phyloP scores from a whole-genome alignment of 305 asterid species.

The Fraxinus latifolia region DNA sequence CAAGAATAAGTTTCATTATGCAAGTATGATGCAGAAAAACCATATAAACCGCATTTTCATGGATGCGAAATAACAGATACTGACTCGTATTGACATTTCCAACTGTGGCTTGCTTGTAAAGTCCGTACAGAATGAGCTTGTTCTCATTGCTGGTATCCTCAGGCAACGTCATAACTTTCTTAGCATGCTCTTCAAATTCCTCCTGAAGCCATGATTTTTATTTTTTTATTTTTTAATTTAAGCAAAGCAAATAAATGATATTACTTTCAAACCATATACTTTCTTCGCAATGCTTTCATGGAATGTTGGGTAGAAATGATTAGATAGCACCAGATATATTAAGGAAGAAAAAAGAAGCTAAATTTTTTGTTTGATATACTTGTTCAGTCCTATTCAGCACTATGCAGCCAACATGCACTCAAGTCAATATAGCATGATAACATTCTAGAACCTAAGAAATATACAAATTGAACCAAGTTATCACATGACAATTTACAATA shows the following conservation, averaged over 20 bases:
- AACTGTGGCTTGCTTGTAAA: slow-evolving; percentile 72
- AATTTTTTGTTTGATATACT: neutral
- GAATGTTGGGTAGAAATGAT: neutral
- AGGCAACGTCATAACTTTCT: slow-evolving; percentile 82
- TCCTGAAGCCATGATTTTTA: slow-evolving; percentile 45
- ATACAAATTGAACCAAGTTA: neutral
- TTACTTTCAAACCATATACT: neutral
- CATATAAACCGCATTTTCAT: neutral
- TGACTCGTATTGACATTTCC: slow-evolving; percentile 76
- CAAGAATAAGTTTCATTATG: slow-evolving; percentile 3
- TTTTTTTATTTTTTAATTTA: neutral
- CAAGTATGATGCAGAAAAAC: neutral
- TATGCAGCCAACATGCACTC: neutral
- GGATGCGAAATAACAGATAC: slow-evolving; percentile 1
- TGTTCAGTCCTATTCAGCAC: neutral
- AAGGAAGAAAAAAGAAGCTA: neutral
- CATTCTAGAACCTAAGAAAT: neutral
- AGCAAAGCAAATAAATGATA: neutral
- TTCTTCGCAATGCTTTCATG: neutral
- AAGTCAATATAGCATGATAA: neutral
- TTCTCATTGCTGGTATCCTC: slow-evolving; percentile 64
- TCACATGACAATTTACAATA: neutral
- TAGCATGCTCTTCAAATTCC: slow-evolving; percentile 85
- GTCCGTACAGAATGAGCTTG: slow-evolving; percentile 81
- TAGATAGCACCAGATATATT: neutral